Percentiles rank a stretch among this genome's conserved stretches.
phyloP scores from a whole-genome alignment of 306 rosid species.

The Begonia fuchsioides region DNA sequence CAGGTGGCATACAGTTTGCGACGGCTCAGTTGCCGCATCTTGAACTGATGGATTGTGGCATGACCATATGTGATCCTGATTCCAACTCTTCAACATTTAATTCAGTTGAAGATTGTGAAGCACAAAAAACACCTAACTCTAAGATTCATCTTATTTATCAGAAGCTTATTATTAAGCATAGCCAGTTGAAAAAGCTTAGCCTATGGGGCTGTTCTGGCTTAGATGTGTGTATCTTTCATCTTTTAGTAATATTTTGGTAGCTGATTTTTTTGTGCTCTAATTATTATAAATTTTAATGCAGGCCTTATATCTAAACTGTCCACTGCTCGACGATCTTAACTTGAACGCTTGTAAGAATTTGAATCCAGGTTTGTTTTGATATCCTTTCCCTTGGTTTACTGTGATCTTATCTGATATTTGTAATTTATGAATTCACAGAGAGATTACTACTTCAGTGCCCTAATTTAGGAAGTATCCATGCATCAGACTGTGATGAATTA shows the following conservation, averaged over 20 bases:
- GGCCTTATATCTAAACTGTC: conserved; percentile 85
- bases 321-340: conserved; percentile 69
- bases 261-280: conserved; percentile 18
- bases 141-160: conserved; percentile 48
- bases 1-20: conserved; percentile 95
- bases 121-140: conserved; percentile 20
- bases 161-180: conserved; percentile 78
- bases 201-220: conserved; percentile 96
- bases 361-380: conserved; percentile 59
- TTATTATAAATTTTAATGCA: conserved; percentile 20
- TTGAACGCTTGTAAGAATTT: conserved; percentile 73
- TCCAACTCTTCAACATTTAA: conserved; percentile 21
- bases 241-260: conserved; percentile 4
- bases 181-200: conserved; percentile 69
- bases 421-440: conserved; percentile 34
- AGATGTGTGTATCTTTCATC: conserved; percentile 46
- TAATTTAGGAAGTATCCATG: conserved; percentile 61
- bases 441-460: conserved; percentile 76
- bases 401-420: conserved; percentile 5
- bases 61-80: conserved; percentile 74
- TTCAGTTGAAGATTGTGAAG: conserved; percentile 17
- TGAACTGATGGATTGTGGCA: conserved; percentile 97
- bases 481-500: conserved; percentile 51
- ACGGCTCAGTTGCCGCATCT: conserved; percentile 82
- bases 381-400: conserved; percentile 7